Conservation (phyloP, 2,329 filamentous ascomycete genomes). For the Sporothrix mexicana region DNA sequence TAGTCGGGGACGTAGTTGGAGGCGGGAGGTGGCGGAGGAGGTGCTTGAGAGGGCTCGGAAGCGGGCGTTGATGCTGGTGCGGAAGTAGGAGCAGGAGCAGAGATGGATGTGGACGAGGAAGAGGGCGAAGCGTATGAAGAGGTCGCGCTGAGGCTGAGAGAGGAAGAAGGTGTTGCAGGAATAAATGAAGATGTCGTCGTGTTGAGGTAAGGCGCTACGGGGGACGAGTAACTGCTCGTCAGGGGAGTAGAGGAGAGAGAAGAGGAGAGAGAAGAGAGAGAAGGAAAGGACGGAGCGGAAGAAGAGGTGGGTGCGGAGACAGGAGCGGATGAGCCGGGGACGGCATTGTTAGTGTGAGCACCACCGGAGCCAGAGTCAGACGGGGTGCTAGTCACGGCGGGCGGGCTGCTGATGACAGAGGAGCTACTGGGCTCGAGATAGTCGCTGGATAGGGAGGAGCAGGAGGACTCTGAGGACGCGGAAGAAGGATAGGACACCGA, state of each 20-base stretch:
- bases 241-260: constrained; percentile 2
- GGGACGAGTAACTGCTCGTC: constrained; percentile 1
- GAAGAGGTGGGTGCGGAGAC: neutral
- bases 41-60: neutral
- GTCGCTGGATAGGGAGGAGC: neutral
- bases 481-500: constrained; percentile 3
- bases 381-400: neutral
- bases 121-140: constrained; percentile 7
- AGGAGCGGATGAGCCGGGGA: neutral
- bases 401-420: neutral
- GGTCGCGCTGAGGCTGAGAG: constrained; percentile 10
- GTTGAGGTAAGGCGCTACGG: neutral
- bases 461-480: constrained; percentile 3
- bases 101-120: neutral
- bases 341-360: constrained; percentile 23
- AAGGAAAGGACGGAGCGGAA: neutral
- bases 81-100: neutral
- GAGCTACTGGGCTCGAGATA: constrained; percentile 23
- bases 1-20: neutral
- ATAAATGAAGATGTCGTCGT: neutral
- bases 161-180: neutral
- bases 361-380: constrained; percentile 11
- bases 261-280: neutral
- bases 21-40: constrained; percentile 8
- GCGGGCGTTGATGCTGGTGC: neutral